Evolutionary conservation across 2,329 filamentous ascomycete species (phyloP).

Genomic region (Hirsutella rhossiliensis): DNA sequence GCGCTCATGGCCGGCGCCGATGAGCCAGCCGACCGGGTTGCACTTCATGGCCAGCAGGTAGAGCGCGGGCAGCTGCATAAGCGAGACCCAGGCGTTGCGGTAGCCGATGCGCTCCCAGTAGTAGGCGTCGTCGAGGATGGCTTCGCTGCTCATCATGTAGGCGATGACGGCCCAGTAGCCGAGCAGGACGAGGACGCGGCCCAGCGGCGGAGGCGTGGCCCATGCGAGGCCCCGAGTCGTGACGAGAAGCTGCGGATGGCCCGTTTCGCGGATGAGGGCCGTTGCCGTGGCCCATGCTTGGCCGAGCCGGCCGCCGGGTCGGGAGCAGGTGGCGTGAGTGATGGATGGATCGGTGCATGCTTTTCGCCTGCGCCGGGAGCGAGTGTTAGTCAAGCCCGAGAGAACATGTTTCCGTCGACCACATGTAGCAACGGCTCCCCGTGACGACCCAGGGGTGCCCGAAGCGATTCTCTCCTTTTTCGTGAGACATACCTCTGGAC

Average conservation of each 20-base stretch:
- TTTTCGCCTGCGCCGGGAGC: conserved; percentile 28
- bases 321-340: conserved; percentile 40
- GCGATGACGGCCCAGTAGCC: conserved; percentile 47
- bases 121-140: conserved; percentile 37
- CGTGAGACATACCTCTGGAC: conserved; percentile 23
- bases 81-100: conserved; percentile 54
- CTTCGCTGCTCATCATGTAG: conserved; percentile 41
- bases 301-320: conserved; percentile 30
- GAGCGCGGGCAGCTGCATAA: conserved; percentile 52
- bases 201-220: conserved; percentile 45
- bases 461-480: too few species aligned
- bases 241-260: conserved; percentile 42
- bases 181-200: conserved; percentile 39
- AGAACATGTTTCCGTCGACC: too few species aligned
- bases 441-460: too few species aligned
- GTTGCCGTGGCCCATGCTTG: conserved; percentile 48
- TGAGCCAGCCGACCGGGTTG: conserved; percentile 45
- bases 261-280: conserved; percentile 41
- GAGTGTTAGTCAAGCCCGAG: too few species aligned
- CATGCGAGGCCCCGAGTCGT: conserved; percentile 34
- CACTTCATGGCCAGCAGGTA: conserved; percentile 50
- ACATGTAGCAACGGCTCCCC: too few species aligned
- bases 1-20: conserved; percentile 54
- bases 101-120: conserved; percentile 56
- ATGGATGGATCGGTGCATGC: conserved; percentile 29